Evolutionary conservation across 2,329 filamentous ascomycete species (phyloP).

Genomic region (Aspergillus tamarii): DNA sequence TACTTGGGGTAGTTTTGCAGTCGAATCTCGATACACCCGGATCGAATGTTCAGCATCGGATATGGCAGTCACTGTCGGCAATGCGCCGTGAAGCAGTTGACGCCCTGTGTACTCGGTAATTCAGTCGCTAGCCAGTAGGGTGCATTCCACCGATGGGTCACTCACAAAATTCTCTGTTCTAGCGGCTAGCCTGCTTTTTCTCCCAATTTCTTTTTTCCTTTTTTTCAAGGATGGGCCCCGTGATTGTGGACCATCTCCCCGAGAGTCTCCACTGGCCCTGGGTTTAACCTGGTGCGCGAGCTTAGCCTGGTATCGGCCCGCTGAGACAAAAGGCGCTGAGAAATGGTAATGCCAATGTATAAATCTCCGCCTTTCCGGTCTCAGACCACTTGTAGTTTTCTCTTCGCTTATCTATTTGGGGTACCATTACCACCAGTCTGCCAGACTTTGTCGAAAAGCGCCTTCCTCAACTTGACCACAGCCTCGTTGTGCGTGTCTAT

Average conservation of each 20-base stretch:
- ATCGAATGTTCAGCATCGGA: too few relatives aligned
- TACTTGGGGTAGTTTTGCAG: not conserved
- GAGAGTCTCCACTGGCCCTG: constrained; percentile 8
- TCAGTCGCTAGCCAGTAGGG: constrained; percentile 15
- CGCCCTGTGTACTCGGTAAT: constrained; percentile 5
- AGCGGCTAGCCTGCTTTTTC: not conserved
- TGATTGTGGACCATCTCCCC: constrained; percentile 8
- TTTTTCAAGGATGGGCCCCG: constrained; percentile 2
- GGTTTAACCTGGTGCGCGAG: constrained; percentile 13
- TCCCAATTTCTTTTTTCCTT: not conserved
- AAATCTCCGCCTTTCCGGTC: not conserved
- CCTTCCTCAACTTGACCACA: not conserved
- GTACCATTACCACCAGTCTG: not conserved
- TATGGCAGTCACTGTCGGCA: not conserved
- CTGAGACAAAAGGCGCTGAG: constrained; percentile 2
- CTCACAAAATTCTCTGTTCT: constrained; percentile 13
- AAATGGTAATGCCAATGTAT: constrained; percentile 9
- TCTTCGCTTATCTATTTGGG: not conserved
- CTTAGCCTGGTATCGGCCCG: constrained; percentile 18
- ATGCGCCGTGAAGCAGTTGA: not conserved
- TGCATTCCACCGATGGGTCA: constrained; percentile 12
- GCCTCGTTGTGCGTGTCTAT: not conserved
- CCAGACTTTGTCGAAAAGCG: not conserved
- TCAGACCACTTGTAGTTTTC: not conserved
- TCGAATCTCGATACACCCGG: not conserved